Evolutionary conservation across 1,284 basidiomycete species (phyloP).

Genomic region (Singerocomus inundabilis): DNA sequence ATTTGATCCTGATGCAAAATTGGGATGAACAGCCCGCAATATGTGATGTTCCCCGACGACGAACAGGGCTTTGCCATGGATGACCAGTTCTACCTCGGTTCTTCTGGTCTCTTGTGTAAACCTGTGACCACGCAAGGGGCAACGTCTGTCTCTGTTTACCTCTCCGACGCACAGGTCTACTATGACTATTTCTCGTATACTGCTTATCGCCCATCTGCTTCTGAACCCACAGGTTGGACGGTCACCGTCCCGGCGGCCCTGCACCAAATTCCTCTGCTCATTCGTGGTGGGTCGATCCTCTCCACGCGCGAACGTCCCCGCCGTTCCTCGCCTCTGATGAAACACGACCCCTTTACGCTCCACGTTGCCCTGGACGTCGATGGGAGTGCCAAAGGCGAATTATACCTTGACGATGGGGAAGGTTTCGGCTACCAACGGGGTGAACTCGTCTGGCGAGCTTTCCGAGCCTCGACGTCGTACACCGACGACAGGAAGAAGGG

Average conservation of each 20-base stretch:
- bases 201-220: slow-evolving; percentile 16
- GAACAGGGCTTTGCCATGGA: slow-evolving; percentile 83
- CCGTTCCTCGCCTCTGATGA: slow-evolving; percentile 85
- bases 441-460: slow-evolving; percentile 80
- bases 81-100: slow-evolving; percentile 93
- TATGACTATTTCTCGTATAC: slow-evolving; percentile 86
- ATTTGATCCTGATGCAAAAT: slow-evolving; percentile 1
- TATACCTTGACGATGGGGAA: slow-evolving; percentile 96
- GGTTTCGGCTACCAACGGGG: slow-evolving; percentile 79
- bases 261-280: slow-evolving; percentile 79
- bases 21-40: slow-evolving; percentile 74
- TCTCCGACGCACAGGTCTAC: slow-evolving; percentile 91
- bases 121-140: slow-evolving; percentile 81
- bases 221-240: slow-evolving; percentile 30
- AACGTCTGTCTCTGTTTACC: slow-evolving; percentile 75
- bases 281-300: slow-evolving; percentile 92
- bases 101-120: slow-evolving; percentile 88
- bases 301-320: slow-evolving; percentile 85
- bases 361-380: slow-evolving; percentile 75
- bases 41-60: slow-evolving; percentile 89
- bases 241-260: slow-evolving; percentile 77
- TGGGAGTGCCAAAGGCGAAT: slow-evolving; percentile 71
- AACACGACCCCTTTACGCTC: slow-evolving; percentile 91
- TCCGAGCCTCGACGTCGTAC: slow-evolving; percentile 52
- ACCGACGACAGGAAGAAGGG: background rate